A percentile compares a stretch with the other conserved stretches of the same genome.
These are phyloP conservation scores for Fusarium bactridioides DNA, from an alignment of 2,329 filamentous ascomycete species.

Conservation along the genomic window DNA sequence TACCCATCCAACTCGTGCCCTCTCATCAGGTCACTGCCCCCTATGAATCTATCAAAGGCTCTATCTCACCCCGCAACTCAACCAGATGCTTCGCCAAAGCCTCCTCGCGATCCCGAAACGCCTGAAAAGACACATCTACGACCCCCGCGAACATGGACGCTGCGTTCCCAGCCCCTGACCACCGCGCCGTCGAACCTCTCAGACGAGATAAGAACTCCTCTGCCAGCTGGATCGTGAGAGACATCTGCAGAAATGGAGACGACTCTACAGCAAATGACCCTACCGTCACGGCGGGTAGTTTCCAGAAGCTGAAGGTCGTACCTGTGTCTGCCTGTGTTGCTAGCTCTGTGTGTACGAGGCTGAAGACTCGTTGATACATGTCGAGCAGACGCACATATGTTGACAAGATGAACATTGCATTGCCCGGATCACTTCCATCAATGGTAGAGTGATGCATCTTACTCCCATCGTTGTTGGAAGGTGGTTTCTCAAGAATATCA, in stretches of 20 bases:
- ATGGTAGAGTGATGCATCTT: constrained; percentile 25
- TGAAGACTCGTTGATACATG: constrained; percentile 52
- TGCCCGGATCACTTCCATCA: constrained; percentile 47
- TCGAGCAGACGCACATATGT: constrained; percentile 51
- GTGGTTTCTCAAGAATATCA: constrained; percentile 45
- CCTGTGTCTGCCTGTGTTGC: constrained; percentile 37
- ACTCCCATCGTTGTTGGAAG: constrained; percentile 6
- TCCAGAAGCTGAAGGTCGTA: constrained; percentile 48
- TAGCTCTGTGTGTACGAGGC: constrained; percentile 47
- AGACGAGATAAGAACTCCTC: constrained; percentile 51
- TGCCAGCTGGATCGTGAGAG: constrained; percentile 52
- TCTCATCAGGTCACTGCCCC: not conserved
- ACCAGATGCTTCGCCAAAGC: constrained; percentile 45
- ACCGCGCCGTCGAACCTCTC: constrained; percentile 44
- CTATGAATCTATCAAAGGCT: constrained; percentile 43
- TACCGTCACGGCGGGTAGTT: constrained; percentile 52
- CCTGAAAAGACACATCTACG: constrained; percentile 43
- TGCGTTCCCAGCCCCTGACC: constrained; percentile 33
- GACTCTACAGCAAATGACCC: constrained; percentile 52
- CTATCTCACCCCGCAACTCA: constrained; percentile 46
- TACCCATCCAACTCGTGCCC: not conserved
- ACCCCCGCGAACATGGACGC: constrained; percentile 46
- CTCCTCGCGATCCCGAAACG: constrained; percentile 47
- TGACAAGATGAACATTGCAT: constrained; percentile 50
- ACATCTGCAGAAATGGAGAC: constrained; percentile 52